phyloP scores from a whole-genome alignment of 2,329 filamentous ascomycete genomes.

The Clarireedia sp. region DNA sequence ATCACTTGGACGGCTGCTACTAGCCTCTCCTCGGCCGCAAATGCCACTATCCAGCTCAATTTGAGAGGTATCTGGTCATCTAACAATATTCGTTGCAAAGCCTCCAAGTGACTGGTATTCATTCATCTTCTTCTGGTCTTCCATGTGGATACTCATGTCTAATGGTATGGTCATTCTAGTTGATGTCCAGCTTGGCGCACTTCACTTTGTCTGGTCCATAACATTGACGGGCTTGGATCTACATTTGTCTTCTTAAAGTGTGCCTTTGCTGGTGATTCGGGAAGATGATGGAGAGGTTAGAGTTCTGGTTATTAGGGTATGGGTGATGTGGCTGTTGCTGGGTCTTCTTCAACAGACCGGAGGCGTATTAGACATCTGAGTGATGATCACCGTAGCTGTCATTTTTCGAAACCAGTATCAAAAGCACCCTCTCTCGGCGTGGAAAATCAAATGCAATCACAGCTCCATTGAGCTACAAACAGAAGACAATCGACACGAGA shows the following conservation, averaged over 20 bases:
- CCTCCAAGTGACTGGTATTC: not conserved
- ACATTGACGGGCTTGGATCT: not conserved
- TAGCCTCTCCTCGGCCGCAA: not conserved
- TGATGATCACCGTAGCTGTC: not conserved
- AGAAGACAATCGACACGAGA: not conserved
- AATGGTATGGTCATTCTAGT: not conserved
- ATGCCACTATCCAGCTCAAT: not conserved
- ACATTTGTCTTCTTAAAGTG: not conserved
- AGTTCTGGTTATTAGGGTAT: not conserved
- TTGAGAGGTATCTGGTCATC: not conserved
- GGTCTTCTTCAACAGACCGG: not conserved
- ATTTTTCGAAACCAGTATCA: not conserved
- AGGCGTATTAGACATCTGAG: not conserved
- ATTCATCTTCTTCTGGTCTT: not conserved
- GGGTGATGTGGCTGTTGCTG: not conserved
- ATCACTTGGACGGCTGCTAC: not conserved
- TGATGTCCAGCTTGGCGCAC: not conserved
- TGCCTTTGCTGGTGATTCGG: not conserved
- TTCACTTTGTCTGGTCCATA: not conserved
- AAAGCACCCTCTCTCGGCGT: not conserved
- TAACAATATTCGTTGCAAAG: not conserved
- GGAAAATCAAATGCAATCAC: not conserved
- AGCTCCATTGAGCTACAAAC: not conserved
- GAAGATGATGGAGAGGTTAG: not conserved
- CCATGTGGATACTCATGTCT: not conserved